phyloP scores from a whole-genome alignment of 2,329 filamentous ascomycete genomes.

The Scorias spongiosa region DNA sequence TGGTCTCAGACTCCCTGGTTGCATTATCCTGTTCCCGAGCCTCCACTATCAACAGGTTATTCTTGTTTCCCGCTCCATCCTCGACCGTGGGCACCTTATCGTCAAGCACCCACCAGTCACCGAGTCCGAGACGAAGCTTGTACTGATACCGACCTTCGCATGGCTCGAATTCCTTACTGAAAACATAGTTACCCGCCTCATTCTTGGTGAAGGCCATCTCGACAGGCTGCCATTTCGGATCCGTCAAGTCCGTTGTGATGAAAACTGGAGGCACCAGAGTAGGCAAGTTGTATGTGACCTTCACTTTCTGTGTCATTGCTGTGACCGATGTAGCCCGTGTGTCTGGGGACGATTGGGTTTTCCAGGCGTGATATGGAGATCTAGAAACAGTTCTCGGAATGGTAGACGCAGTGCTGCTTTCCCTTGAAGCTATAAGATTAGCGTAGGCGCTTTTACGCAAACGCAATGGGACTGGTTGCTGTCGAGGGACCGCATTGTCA shows the following conservation, averaged over 20 bases:
- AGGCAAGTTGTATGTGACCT: conserved; percentile 45
- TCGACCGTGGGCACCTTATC: conserved; percentile 41
- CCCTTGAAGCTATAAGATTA: background rate
- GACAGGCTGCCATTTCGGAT: conserved; percentile 49
- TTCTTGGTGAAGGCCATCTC: conserved; percentile 45
- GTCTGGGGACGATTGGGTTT: conserved; percentile 5
- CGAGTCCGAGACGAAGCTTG: conserved; percentile 54
- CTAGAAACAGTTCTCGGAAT: no score
- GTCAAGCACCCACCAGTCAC: conserved; percentile 57
- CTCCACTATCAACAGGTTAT: conserved; percentile 34
- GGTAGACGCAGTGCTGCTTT: background rate
- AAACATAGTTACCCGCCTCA: conserved; percentile 38
- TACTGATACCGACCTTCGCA: conserved; percentile 52
- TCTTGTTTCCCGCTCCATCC: conserved; percentile 37
- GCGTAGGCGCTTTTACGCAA: background rate
- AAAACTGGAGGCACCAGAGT: conserved; percentile 53
- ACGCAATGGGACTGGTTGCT: background rate
- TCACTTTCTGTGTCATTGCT: conserved; percentile 28
- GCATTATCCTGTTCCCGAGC: background rate
- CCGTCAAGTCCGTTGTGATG: conserved; percentile 53
- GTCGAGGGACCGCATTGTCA: background rate
- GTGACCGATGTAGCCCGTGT: conserved; percentile 3
- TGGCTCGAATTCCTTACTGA: conserved; percentile 40
- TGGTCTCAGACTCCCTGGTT: background rate
- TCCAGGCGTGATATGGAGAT: conserved; percentile 10